These are phyloP conservation scores for Mortierella sp. DNA, from an alignment of 371 early-diverging fungal species.

Conservation along the genomic window DNA sequence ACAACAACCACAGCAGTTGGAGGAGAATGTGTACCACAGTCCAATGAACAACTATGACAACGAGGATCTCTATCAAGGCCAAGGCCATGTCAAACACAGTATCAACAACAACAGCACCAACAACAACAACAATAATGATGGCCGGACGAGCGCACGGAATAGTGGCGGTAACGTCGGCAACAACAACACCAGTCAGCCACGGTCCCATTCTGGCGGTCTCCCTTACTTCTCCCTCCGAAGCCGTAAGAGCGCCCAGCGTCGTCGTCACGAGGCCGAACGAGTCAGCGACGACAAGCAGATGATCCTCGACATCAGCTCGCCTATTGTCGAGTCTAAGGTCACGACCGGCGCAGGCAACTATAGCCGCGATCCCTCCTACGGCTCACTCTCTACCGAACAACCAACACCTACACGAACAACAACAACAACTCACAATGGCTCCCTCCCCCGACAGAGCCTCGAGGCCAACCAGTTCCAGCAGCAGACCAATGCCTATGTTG, in stretches of 20 bases:
- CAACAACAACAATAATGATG: neutral
- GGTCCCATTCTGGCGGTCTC: slow-evolving; percentile 35
- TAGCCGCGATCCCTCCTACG: neutral
- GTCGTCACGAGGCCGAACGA: slow-evolving; percentile 12
- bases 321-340: slow-evolving; percentile 26
- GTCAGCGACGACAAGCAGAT: neutral
- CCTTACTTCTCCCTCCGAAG: slow-evolving; percentile 41
- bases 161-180: slow-evolving; percentile 24
- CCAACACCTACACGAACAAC: neutral
- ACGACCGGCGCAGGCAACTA: slow-evolving; percentile 3
- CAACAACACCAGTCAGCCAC: slow-evolving; percentile 30
- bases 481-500: slow-evolving; percentile 6
- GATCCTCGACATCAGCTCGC: slow-evolving; percentile 30
- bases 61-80: slow-evolving; percentile 1
- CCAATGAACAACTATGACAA: slow-evolving; percentile 6
- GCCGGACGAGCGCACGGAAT: slow-evolving; percentile 16
- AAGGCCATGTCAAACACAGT: neutral
- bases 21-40: slow-evolving; percentile 7
- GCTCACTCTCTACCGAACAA: neutral
- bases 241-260: slow-evolving; percentile 39
- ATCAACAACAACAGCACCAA: neutral
- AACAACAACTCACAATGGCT: too few relatives aligned
- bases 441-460: slow-evolving; percentile 8
- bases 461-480: slow-evolving; percentile 1
- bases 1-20: neutral